Conservation (phyloP, 2,329 filamentous ascomycete species). For the Apiospora aurea region DNA sequence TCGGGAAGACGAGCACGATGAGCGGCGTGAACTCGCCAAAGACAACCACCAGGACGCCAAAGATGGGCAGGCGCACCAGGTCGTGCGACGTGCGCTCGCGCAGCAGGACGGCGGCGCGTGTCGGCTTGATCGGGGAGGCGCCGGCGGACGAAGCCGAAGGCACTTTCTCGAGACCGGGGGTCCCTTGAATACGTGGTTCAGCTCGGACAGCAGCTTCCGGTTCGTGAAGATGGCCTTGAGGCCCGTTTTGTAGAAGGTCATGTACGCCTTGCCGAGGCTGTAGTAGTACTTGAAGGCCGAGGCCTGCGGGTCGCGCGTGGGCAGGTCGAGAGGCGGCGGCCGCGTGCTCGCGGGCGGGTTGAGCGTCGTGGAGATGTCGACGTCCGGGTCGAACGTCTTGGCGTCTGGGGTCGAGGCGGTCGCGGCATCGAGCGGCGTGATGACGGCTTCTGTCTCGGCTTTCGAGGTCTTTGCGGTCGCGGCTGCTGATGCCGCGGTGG, state of each 20-base stretch:
- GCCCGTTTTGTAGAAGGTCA: conserved; percentile 87
- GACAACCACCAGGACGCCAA: conserved; percentile 76
- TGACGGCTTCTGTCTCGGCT: conserved; percentile 23
- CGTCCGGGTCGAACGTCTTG: conserved; percentile 19
- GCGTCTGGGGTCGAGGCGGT: conserved; percentile 19
- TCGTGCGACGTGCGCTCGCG: conserved; percentile 74
- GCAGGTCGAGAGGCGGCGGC: conserved; percentile 72
- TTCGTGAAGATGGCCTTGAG: conserved; percentile 78
- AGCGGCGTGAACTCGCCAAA: conserved; percentile 89
- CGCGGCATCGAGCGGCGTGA: conserved; percentile 26
- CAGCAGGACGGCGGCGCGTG: conserved; percentile 75
- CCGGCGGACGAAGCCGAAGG: background rate
- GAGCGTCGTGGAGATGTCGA: conserved; percentile 47
- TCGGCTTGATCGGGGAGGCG: conserved; percentile 53
- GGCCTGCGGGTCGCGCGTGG: conserved; percentile 56
- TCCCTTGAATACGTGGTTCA: conserved; percentile 45
- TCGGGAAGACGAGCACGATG: conserved; percentile 73
- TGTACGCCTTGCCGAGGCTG: conserved; percentile 75
- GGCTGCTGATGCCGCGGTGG: background rate
- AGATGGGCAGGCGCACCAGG: conserved; percentile 77
- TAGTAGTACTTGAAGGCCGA: conserved; percentile 61
- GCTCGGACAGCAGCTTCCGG: conserved; percentile 55
- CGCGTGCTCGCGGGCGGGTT: conserved; percentile 79
- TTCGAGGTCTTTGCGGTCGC: conserved; percentile 10
- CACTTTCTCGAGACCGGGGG: conserved; percentile 26